phyloP scores from a whole-genome alignment of 1,139 yeast species.

The Geotrichum carabidarum region DNA sequence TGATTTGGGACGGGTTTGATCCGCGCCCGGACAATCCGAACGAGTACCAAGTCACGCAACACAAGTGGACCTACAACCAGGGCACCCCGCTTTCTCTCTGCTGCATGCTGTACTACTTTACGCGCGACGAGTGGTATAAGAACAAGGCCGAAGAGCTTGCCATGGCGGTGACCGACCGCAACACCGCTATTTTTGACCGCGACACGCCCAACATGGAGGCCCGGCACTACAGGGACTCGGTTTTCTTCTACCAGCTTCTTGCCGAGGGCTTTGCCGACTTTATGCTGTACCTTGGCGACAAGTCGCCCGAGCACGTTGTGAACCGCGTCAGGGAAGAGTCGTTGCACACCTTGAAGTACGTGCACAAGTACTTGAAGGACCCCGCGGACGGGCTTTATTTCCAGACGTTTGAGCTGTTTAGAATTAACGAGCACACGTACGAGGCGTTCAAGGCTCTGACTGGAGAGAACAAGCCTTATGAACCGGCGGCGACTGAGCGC shows the following conservation, averaged over 20 bases:
- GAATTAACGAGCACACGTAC: constrained; percentile 48
- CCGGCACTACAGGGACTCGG: constrained; percentile 61
- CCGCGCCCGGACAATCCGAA: constrained; percentile 41
- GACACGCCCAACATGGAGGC: constrained; percentile 51
- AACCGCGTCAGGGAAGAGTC: constrained; percentile 29
- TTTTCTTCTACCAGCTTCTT: constrained; percentile 59
- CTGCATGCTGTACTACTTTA: constrained; percentile 48
- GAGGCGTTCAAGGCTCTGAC: constrained; percentile 52
- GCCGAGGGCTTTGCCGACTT: constrained; percentile 70
- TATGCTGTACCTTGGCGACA: constrained; percentile 46
- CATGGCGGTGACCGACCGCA: constrained; percentile 52
- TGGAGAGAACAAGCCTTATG: constrained; percentile 52
- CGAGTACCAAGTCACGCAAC: constrained; percentile 42
- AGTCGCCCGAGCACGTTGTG: constrained; percentile 35
- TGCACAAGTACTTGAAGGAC: constrained; percentile 52
- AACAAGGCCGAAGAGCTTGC: constrained; percentile 57
- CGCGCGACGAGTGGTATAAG: constrained; percentile 53
- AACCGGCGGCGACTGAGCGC: constrained; percentile 50
- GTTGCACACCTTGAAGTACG: constrained; percentile 31
- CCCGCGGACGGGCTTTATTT: constrained; percentile 56
- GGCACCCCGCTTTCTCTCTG: constrained; percentile 62
- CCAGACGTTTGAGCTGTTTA: constrained; percentile 58
- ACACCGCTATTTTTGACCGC: constrained; percentile 58
- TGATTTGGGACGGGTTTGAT: constrained; percentile 57
- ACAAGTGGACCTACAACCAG: constrained; percentile 66